phyloP scores from a whole-genome alignment of 2,329 filamentous ascomycete species.

The Beauveria pseudobassiana region DNA sequence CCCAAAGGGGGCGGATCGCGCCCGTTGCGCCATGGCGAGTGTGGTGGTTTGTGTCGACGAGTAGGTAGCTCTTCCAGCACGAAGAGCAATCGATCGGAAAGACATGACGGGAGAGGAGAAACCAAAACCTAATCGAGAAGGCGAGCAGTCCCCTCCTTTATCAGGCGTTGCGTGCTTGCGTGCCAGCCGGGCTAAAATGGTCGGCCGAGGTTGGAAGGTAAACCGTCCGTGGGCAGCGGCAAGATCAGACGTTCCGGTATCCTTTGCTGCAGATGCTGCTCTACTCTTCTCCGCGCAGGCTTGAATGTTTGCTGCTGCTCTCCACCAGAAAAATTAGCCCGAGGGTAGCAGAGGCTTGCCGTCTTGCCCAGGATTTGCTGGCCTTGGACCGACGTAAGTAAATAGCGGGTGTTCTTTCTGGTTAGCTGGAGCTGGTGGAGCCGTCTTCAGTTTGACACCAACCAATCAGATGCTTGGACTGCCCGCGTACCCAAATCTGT shows the following conservation, averaged over 20 bases:
- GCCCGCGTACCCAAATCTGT: not conserved
- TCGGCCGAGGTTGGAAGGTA: constrained; percentile 3
- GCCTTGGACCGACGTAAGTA: not conserved
- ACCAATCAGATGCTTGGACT: constrained; percentile 1
- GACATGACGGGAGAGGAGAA: constrained; percentile 40
- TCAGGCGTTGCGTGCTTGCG: constrained; percentile 4
- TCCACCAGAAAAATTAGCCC: constrained; percentile 21
- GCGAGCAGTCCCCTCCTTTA: not conserved
- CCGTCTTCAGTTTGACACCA: not conserved
- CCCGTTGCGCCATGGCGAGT: constrained; percentile 69
- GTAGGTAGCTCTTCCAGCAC: constrained; percentile 45
- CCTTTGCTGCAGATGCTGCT: constrained; percentile 1
- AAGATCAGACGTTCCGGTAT: constrained; percentile 1
- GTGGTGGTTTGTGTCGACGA: constrained; percentile 34
- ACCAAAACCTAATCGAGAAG: constrained; percentile 8
- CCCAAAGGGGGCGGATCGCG: constrained; percentile 58
- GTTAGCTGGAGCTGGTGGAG: not conserved
- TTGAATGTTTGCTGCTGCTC: not conserved
- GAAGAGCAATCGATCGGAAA: constrained; percentile 43
- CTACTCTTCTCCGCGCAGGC: constrained; percentile 2
- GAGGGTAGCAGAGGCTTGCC: constrained; percentile 17
- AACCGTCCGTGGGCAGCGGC: not conserved
- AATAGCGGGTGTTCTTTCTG: not conserved
- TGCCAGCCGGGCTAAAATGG: constrained; percentile 3
- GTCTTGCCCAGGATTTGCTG: not conserved